A percentile compares a stretch with the other conserved stretches of the same genome.
These are phyloP conservation scores for Euphorbia tirucalli DNA, from an alignment of 345 rosid genomes.

Conservation along the genomic window DNA sequence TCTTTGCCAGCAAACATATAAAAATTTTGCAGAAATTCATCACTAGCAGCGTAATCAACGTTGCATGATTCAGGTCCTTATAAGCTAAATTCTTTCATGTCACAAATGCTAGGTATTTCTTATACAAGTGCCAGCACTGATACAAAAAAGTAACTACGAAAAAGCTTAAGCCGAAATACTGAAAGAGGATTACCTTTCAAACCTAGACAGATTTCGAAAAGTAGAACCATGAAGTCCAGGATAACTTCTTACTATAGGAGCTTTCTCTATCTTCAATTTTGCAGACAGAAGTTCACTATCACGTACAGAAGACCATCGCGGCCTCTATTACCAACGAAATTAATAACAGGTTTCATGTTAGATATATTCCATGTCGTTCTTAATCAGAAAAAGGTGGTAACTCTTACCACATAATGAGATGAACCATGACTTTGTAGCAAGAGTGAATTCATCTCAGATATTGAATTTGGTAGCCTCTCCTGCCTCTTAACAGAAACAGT, in stretches of 20 bases:
- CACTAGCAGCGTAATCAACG: neutral
- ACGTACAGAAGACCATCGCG: conserved; percentile 46
- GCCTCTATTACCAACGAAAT: conserved; percentile 42
- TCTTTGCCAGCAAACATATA: neutral
- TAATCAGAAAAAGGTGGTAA: conserved; percentile 5
- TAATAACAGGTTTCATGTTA: conserved; percentile 15
- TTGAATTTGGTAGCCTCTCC: conserved; percentile 30
- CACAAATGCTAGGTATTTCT: no score
- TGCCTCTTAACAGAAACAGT: conserved; percentile 28
- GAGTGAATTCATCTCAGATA: conserved; percentile 60
- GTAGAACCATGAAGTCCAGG: conserved; percentile 45
- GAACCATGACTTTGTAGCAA: conserved; percentile 43
- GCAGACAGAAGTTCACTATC: conserved; percentile 62
- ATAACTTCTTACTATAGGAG: conserved; percentile 32
- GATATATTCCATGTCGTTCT: neutral
- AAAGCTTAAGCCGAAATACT: neutral
- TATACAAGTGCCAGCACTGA: no score
- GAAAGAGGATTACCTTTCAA: conserved; percentile 45
- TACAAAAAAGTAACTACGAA: neutral
- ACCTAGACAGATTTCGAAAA: conserved; percentile 67
- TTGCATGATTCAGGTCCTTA: neutral
- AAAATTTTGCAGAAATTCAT: neutral
- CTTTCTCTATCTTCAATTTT: conserved; percentile 55
- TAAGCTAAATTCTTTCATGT: no score
- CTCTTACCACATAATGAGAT: conserved; percentile 50